Evolutionary conservation across 306 rosid genomes (phyloP), one percentile per base, ranked within the genome.

Genomic region (Lathyrus tuberosus): DNA sequence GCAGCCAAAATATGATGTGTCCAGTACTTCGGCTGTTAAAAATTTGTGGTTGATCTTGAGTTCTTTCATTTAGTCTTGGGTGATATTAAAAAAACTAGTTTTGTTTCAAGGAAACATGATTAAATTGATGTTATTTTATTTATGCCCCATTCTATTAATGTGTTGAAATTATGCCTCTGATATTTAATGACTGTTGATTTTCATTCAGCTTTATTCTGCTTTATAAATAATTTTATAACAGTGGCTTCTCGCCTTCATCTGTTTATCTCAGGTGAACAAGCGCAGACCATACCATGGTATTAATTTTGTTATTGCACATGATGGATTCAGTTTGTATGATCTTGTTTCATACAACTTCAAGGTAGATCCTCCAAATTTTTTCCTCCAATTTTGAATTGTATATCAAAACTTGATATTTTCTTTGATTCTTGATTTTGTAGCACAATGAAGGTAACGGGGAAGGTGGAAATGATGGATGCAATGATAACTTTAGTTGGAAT

Each of bases 401-500:
- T 31, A 13, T 54, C 10, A 28, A 48, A 79, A 54, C 54, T 64
- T 67, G 10, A 65, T 70, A 16, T 76, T 42, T 77, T 70, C 47
- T 59, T 48, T 75, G 65, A 67, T 75, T 78, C 31, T 74, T 78
- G 82, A 62, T 83, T 79, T 84, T 88, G 77, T 70, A 94, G 99
- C 99, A 94, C 83, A 94, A 94, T 78, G 75, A 88, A 68, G 96
- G 91, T 80, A 94, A 94, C 58, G 99, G 99, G 43, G 99, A 94
- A 87, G 91, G 92, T 69, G 96, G 97, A 74, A 86, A 85, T 74
- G 97, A 94, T 31, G 99, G 99, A 74, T 7, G 80, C 81, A 86
- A 89, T 69, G 99, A 88, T 76, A 91, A 87, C 82, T 82, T 87
- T 24, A 91, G 99, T 83, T 91, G 97, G 99, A 94, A 94, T 74